Base-by-base conservation (phyloP, 2,329 filamentous ascomycete genomes). In the Colletotrichum sp. region DNA sequence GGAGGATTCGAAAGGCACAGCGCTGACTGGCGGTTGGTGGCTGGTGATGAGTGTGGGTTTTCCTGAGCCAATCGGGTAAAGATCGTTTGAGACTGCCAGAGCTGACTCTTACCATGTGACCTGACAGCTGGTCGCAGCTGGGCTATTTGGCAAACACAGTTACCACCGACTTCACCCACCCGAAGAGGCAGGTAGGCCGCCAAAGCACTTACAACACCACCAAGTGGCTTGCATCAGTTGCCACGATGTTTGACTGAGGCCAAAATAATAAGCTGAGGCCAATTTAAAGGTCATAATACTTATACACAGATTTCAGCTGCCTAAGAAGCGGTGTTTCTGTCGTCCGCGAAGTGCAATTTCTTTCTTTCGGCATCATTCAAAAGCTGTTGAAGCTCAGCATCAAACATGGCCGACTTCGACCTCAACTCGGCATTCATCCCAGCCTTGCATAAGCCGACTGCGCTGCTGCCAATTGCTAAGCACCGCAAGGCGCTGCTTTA, bases 381-480 rank as follows among this genome's bases (percentile, higher is more conserved):
- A 34, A 28, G 16, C 6, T n/a, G 26, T 30, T 30, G 16, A 58
- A 55, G n/a, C 26, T 26, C 61, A 52, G 9, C 18, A 9, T 16
- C 26, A 26, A 78, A 24, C 24, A 92, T 92, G 90, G 84, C 88
- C 4, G 91, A 93, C 70, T 88, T 91, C 71, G 89, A 92, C 68
- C 81, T 93, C 12, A 86, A 89, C 76, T 86, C 90, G 61, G 85
- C 85, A 21, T 94, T 93, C 79, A 96, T 98, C 75, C 94, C 95
- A 26, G 93, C 95, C 24, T 88, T 98, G 18, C 94, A 98, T 85
- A 98, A 97, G 82, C 96, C 96, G 1, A 87, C 95, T 6, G 90
- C 94, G 9, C 87, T 98, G 3, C 89, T 99, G 3, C 96, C 97
- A 1, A 98, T 99, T 77, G 92, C 96, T 36, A 94, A 94, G 79